Evolutionary conservation across 1,139 yeast genomes (phyloP), one percentile per base, ranked within the genome.

Genomic region (Zygotorulaspora mrakii): DNA sequence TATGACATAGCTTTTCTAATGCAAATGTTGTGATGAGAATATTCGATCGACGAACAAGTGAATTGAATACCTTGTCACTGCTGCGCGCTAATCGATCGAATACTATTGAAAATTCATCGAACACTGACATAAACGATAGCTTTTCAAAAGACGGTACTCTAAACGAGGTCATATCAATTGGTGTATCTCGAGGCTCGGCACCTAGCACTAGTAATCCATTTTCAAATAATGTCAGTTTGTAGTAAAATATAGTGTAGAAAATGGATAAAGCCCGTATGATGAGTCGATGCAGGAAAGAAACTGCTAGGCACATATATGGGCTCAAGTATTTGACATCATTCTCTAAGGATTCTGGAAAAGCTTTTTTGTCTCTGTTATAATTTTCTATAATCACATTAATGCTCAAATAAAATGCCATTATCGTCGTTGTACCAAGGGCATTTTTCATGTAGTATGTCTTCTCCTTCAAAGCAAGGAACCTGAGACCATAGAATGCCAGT

Each of bases 181-280:
- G 39, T 7, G 30, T 31, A 8, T 17, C 32, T 11, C 35, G 35
- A 21, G 37, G 23, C 17, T 39, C 39, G 9, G 29, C 5, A 1
- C 38, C 29, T 4, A 47, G 30, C 26, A 34, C 24, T 23, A 45
- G 35, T 4, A 39, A 18, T 2, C 51, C 50, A 20, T 38, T 45
- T 21, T 48, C 52, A 31, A 50, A 50, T n/a, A 49, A 20, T 1
- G 54, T 52, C 20, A 48, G 22, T 25, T 46, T 49, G 10, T 47
- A 37, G 44, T 48, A 51, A 8, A 43, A 30, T 21, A 51, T 40
- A 3, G 49, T 41, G 34, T 48, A 47, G 25, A 49, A 48, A 12
- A 41, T 23, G 17, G 50, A 35, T 4, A 42, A 21, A 2, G 46
- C 34, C 26, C 47, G 61, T 5, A 30, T 28, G 14, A 45, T 32